Base-by-base conservation (phyloP, 129 eudicot genomes). In the Centella asiatica region DNA sequence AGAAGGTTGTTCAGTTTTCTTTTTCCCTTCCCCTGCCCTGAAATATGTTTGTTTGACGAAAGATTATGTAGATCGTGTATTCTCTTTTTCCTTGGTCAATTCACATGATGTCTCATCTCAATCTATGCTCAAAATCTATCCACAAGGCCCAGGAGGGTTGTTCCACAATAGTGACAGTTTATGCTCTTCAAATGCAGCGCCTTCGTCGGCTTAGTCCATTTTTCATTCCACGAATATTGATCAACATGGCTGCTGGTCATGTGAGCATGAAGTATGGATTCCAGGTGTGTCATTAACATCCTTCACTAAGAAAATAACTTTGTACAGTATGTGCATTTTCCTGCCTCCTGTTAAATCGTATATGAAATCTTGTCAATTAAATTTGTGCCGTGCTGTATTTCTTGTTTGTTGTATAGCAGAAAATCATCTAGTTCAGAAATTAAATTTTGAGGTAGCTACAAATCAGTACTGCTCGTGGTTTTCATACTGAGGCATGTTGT, bases 201-300 rank as follows among this genome's bases (percentile, higher is more conserved):
- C 57, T 87, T 13, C 85, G 96, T 11, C 95, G 99, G 71, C 95
- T 93, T 52, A 93, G 92, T 76, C 99, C 99, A 62, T 93, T 81
- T 76, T 93, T 93, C 72, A 76, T 93, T 54, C 96, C 99, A 32
- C 75, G 99, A 62, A 93, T 93, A 67, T 76, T 93, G 72, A 93
- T 93, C 62, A 93, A 93, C 77, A 93, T 93, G 99, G 96, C 95
- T 50, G 81, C 99, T 76, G 99, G 99, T 34, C 99, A 93, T 67
- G 96, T 93, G 60, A 93, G 99, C 90, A 93, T 93, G 85, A 87
- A 85, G 73, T 93, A 93, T 57, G 96, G 96, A 57, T 93, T 93
- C 69, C 99, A 84, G 95, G 98, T 90, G 75, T 44, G 79, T 69
- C 64, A 4, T 14, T 29, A 26, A 27, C 67, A 57, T 48, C 47